Conservation (phyloP, 768 basidiomycete genomes). For the Lactarius evosmus region DNA sequence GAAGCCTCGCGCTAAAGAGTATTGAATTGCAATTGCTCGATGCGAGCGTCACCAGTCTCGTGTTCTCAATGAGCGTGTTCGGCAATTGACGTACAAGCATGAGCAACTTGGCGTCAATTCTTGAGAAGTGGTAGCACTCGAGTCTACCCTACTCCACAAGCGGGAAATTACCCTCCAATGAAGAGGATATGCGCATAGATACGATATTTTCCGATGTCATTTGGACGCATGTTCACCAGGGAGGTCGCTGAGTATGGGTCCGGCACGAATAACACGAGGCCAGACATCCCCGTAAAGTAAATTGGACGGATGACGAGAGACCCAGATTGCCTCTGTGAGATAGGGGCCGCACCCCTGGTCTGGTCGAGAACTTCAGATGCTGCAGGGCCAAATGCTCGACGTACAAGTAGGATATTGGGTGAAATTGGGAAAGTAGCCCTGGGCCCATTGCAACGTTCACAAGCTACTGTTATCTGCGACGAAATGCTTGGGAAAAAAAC, state of each 20-base stretch:
- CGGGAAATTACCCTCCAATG: conserved; percentile 11
- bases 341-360: background rate
- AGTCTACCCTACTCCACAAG: conserved; percentile 16
- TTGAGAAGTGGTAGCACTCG: background rate
- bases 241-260: conserved; percentile 9
- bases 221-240: conserved; percentile 3
- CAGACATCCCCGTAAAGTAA: conserved; percentile 4
- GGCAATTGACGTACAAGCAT: conserved; percentile 9
- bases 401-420: background rate
- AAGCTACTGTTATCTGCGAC: no score
- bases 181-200: background rate
- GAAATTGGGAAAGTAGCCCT: conserved; percentile 1
- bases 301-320: conserved; percentile 3
- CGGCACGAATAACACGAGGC: conserved; percentile 25
- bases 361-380: conserved; percentile 3
- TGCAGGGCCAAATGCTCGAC: background rate
- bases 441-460: background rate
- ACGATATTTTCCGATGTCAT: background rate
- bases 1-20: background rate
- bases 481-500: background rate
- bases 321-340: conserved; percentile 1
- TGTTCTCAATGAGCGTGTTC: conserved; percentile 18
- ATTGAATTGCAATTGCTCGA: background rate
- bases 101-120: background rate
- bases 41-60: conserved; percentile 14